Conservation (phyloP, 495 filamentous ascomycete genomes). For the Penicillium ochrochloron region DNA sequence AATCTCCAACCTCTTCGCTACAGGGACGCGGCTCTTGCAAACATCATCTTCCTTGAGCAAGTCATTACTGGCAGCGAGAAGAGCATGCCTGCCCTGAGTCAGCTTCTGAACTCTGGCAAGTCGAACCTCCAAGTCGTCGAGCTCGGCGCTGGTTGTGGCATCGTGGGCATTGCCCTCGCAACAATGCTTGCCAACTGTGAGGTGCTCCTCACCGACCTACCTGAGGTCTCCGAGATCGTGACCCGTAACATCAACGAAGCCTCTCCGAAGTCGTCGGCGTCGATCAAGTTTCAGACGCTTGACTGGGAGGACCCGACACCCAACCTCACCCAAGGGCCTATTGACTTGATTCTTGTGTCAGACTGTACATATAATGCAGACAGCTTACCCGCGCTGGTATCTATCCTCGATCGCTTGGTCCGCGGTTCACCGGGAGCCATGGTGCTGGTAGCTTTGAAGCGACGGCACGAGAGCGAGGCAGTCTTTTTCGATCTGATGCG, state of each 20-base stretch:
- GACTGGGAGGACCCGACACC: constrained; percentile 73
- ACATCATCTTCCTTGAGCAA: constrained; percentile 50
- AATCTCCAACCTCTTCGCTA: not conserved
- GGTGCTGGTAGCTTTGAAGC: constrained; percentile 80
- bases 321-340: constrained; percentile 40
- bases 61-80: constrained; percentile 20
- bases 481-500: constrained; percentile 80
- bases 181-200: constrained; percentile 56
- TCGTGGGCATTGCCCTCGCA: constrained; percentile 78
- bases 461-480: constrained; percentile 80
- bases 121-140: constrained; percentile 65
- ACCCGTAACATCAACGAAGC: constrained; percentile 56
- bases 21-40: constrained; percentile 73
- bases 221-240: constrained; percentile 72
- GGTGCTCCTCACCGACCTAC: constrained; percentile 80
- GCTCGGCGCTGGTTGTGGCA: constrained; percentile 83
- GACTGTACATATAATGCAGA: constrained; percentile 97
- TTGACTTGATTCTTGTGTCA: constrained; percentile 79
- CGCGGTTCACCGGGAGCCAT: constrained; percentile 53
- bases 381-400: constrained; percentile 74
- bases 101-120: constrained; percentile 31
- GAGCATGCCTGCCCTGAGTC: constrained; percentile 32
- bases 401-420: constrained; percentile 63
- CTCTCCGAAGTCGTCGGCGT: constrained; percentile 41
- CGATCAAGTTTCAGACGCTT: constrained; percentile 62